A percentile compares a stretch with the other conserved stretches of the same genome.
Evolutionary conservation across 345 rosid genomes (phyloP).

Genomic region (Barbarea vulgaris): DNA sequence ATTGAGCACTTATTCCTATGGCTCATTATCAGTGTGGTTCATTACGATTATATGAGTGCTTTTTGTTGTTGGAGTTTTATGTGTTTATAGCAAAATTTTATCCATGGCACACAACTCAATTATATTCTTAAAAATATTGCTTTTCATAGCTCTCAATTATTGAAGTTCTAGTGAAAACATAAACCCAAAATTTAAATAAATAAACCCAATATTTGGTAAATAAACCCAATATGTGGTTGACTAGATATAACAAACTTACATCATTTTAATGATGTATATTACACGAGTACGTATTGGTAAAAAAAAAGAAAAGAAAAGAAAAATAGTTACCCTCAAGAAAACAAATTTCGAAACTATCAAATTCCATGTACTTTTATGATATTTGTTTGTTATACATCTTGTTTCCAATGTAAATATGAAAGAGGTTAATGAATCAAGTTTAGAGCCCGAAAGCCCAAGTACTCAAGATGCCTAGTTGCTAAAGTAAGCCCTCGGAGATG

Average conservation of each 20-base stretch:
- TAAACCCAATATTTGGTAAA: neutral
- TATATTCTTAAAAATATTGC: neutral
- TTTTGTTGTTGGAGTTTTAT: constrained; percentile 13
- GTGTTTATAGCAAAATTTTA: constrained; percentile 27
- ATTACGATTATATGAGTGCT: constrained; percentile 1
- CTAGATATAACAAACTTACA: neutral
- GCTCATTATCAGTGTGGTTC: neutral
- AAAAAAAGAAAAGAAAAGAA: neutral
- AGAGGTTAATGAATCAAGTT: neutral
- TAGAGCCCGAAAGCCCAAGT: neutral
- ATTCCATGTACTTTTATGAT: neutral
- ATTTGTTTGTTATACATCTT: neutral
- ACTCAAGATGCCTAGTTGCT: neutral
- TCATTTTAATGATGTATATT: neutral
- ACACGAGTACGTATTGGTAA: neutral
- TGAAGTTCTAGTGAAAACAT: constrained; percentile 2
- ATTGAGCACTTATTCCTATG: constrained; percentile 3
- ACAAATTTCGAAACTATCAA: neutral
- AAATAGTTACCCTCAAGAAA: neutral
- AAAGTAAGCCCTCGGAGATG: neutral
- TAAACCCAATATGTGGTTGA: no score
- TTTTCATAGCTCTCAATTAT: neutral
- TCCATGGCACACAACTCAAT: constrained; percentile 18
- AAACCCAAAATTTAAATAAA: neutral
- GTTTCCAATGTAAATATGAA: neutral